phyloP scores from a whole-genome alignment of 306 rosid genomes.

The Nissolia schottii region DNA sequence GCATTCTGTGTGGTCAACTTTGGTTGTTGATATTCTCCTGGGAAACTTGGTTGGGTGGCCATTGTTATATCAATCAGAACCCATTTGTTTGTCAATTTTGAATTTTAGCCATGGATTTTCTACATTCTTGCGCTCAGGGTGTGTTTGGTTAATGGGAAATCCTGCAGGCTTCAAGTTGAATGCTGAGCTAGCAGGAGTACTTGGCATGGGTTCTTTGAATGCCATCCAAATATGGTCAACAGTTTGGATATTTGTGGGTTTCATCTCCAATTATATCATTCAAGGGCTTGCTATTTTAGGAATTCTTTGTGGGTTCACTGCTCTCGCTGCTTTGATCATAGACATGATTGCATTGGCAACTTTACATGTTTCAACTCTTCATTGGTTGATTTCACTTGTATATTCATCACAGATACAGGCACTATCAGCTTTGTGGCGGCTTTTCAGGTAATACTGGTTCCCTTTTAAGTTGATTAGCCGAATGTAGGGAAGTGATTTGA shows the following conservation, averaged over 20 bases:
- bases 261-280: constrained; percentile 44
- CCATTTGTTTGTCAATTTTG: constrained; percentile 42
- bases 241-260: constrained; percentile 71
- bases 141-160: constrained; percentile 97
- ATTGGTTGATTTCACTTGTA: constrained; percentile 75
- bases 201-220: constrained; percentile 83
- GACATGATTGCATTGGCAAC: constrained; percentile 70
- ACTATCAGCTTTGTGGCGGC: constrained; percentile 90
- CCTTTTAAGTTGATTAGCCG: constrained; percentile 17
- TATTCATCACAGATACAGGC: constrained; percentile 90
- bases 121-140: constrained; percentile 76
- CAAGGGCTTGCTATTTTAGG: constrained; percentile 72
- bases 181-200: constrained; percentile 75
- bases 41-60: constrained; percentile 82
- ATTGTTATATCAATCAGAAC: constrained; percentile 57
- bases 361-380: constrained; percentile 71
- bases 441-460: constrained; percentile 68
- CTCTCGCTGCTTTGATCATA: constrained; percentile 64
- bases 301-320: constrained; percentile 75
- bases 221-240: constrained; percentile 93
- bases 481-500: constrained; percentile 7
- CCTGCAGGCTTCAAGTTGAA: constrained; percentile 97
- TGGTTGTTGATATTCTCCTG: constrained; percentile 67
- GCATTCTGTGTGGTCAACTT: constrained; percentile 85
- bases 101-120: constrained; percentile 60